Evolutionary conservation across 306 rosid species (phyloP).

Genomic region (Astragalus glycyphyllos): DNA sequence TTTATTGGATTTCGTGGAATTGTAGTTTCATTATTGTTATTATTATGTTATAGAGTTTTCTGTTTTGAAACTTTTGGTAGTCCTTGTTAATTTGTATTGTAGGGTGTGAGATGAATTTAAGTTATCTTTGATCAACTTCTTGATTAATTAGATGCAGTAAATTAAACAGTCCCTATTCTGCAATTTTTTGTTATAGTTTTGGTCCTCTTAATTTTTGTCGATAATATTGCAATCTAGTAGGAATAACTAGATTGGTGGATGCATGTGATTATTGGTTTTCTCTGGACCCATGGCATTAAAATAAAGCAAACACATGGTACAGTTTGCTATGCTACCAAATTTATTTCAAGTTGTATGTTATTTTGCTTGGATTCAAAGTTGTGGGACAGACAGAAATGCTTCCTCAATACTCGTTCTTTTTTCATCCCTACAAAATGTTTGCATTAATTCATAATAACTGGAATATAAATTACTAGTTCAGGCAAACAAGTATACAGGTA

Average conservation of each 20-base stretch:
- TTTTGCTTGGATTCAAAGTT: constrained; percentile 3
- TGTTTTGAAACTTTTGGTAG: constrained; percentile 46
- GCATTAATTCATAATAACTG: too few relatives aligned
- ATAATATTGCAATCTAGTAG: too few relatives aligned
- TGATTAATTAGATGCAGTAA: constrained; percentile 44
- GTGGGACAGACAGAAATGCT: constrained; percentile 38
- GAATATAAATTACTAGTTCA: too few relatives aligned
- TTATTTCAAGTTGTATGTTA: constrained; percentile 14
- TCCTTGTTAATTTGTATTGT: constrained; percentile 56
- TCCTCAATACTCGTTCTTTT: constrained; percentile 4
- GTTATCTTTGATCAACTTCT: constrained; percentile 45
- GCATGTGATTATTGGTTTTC: too few relatives aligned
- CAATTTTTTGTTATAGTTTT: not conserved
- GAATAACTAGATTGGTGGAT: too few relatives aligned
- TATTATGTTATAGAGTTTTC: constrained; percentile 52
- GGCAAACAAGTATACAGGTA: too few relatives aligned
- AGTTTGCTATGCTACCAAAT: not conserved
- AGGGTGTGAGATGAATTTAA: constrained; percentile 67
- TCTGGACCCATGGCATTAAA: too few relatives aligned
- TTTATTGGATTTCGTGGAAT: constrained; percentile 50
- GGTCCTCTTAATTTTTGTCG: constrained; percentile 40
- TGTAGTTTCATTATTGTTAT: constrained; percentile 40
- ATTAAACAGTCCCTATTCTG: not conserved
- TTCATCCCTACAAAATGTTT: not conserved
- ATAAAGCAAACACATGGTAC: constrained; percentile 17